These are phyloP conservation scores for Cutaneotrichosporon curvatum DNA, from an alignment of 1,284 basidiomycete species.

Conservation along the genomic window DNA sequence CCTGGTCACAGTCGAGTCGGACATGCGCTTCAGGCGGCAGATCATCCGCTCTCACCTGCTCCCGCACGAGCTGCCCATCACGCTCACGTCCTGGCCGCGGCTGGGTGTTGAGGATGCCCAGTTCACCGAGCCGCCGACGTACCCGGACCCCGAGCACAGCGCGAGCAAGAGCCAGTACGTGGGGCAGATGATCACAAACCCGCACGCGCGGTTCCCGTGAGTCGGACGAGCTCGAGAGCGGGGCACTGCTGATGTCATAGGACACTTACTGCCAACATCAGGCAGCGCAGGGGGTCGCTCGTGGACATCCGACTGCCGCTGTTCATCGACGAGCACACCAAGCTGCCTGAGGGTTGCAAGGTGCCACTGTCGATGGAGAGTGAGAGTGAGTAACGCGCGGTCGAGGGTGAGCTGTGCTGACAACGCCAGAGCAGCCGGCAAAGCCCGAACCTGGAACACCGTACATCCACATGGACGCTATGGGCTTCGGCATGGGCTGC, in stretches of 20 bases:
- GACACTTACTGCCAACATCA: constrained; percentile 82
- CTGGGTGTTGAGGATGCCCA: constrained; percentile 71
- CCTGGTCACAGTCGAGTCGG: constrained; percentile 79
- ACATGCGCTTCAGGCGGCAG: constrained; percentile 87
- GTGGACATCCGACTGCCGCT: constrained; percentile 94
- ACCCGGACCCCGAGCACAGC: constrained; percentile 70
- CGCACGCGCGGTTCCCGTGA: constrained; percentile 88
- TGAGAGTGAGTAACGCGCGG: constrained; percentile 12
- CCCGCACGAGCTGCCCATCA: constrained; percentile 80
- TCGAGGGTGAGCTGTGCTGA: too few species aligned
- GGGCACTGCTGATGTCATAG: background rate
- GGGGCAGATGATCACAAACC: constrained; percentile 92
- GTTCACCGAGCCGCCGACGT: constrained; percentile 85
- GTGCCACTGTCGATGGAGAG: constrained; percentile 24
- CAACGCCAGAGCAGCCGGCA: constrained; percentile 24
- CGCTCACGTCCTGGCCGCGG: constrained; percentile 91
- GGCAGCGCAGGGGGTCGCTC: constrained; percentile 80
- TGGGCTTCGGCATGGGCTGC: constrained; percentile 99
- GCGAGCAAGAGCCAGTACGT: constrained; percentile 75
- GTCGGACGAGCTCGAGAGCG: constrained; percentile 54
- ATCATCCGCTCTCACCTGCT: constrained; percentile 79
- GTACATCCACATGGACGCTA: constrained; percentile 97
- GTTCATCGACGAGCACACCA: constrained; percentile 77
- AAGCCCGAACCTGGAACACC: constrained; percentile 46
- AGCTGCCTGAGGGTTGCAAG: constrained; percentile 24